Evolutionary conservation across 164 flowering plant species (phyloP).

Genomic region (Euptelea pleiosperma): DNA sequence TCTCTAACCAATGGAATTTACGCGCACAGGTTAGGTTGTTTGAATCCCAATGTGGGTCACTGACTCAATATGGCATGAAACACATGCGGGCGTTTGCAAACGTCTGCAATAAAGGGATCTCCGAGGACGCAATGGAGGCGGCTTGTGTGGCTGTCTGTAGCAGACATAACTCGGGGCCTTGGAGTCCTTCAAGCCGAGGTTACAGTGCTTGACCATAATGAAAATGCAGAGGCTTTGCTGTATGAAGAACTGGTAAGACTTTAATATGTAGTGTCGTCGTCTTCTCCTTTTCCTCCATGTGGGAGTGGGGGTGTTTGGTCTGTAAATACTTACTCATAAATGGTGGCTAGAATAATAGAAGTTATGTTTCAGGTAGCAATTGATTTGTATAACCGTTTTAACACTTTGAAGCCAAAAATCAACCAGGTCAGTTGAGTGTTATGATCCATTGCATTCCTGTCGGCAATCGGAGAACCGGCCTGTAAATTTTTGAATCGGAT

Average conservation of each 20-base stretch:
- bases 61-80: constrained; percentile 93
- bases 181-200: constrained; percentile 45
- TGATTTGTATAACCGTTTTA: too few species aligned
- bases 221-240: not conserved
- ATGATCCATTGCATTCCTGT: too few species aligned
- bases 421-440: too few species aligned
- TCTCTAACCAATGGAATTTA: not conserved
- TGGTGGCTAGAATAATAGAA: too few species aligned
- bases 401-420: too few species aligned
- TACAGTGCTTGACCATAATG: constrained; percentile 51
- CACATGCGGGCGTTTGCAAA: constrained; percentile 94
- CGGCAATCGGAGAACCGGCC: too few species aligned
- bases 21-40: constrained; percentile 53
- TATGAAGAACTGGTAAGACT: constrained; percentile 3
- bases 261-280: not conserved
- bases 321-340: not conserved
- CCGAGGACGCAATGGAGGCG: constrained; percentile 43
- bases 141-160: constrained; percentile 54
- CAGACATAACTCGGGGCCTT: constrained; percentile 17
- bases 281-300: too few species aligned
- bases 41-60: constrained; percentile 68
- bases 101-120: constrained; percentile 64
- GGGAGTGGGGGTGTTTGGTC: not conserved
- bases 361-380: too few species aligned
- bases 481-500: too few species aligned